Percentiles rank a stretch among this genome's conserved stretches.
These are phyloP conservation scores for Thielaviopsis euricoi DNA, from an alignment of 2,329 filamentous ascomycete species.

Conservation along the genomic window DNA sequence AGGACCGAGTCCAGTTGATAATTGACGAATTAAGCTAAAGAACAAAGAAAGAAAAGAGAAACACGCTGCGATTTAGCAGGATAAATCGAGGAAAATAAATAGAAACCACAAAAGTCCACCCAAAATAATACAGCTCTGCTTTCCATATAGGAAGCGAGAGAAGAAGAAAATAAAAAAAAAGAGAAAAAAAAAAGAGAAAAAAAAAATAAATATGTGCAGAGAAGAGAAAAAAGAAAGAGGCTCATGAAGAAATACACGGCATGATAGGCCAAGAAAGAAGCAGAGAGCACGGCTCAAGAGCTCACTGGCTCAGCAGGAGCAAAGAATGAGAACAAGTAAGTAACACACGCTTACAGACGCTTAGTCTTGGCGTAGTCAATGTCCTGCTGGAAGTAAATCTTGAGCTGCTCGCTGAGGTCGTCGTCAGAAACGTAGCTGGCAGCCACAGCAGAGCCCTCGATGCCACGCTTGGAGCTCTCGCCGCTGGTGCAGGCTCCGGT, in stretches of 20 bases:
- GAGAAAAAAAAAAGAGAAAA: background rate
- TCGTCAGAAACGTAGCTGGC: conserved; percentile 17
- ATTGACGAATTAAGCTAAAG: background rate
- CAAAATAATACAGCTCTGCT: background rate
- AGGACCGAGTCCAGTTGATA: no score
- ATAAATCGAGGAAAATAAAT: background rate
- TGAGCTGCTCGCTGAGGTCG: conserved; percentile 24
- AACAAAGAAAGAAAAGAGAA: background rate
- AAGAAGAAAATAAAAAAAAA: background rate
- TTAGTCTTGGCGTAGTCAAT: conserved; percentile 16
- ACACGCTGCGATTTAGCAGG: background rate
- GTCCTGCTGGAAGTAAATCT: conserved; percentile 21
- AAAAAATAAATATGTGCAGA: background rate
- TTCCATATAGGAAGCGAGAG: background rate
- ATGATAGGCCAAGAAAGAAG: background rate
- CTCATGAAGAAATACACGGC: background rate
- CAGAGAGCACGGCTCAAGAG: no score
- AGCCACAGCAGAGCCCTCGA: background rate
- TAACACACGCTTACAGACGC: conserved; percentile 1
- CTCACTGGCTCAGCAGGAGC: no score
- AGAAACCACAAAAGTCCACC: background rate
- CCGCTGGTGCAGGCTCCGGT: conserved; percentile 23
- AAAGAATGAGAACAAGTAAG: conserved; percentile 1
- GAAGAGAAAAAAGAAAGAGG: background rate
- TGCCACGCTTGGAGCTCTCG: conserved; percentile 2